Percentiles rank a stretch among this genome's conserved stretches.
These are phyloP conservation scores for Thermomucor indicae-seudaticae DNA, from an alignment of 371 early-diverging fungal species.

Conservation along the genomic window DNA sequence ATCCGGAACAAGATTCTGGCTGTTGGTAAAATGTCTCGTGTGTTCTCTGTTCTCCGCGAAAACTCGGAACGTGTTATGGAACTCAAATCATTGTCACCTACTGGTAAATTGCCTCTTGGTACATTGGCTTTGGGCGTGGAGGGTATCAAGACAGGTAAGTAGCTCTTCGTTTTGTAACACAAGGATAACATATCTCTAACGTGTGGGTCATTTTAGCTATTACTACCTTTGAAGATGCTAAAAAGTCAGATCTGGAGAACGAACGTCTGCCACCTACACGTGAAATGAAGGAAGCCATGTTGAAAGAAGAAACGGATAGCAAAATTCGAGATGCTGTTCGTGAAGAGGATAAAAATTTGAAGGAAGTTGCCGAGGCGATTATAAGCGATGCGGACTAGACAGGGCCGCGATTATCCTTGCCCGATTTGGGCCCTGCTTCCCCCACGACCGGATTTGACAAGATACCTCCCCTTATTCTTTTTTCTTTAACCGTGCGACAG, in stretches of 20 bases:
- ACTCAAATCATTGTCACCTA: conserved; percentile 82
- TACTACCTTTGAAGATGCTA: conserved; percentile 90
- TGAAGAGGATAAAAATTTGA: conserved; percentile 36
- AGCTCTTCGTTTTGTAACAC: neutral
- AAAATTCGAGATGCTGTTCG: conserved; percentile 40
- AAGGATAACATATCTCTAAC: neutral
- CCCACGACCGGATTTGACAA: neutral
- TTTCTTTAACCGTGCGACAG: conserved; percentile 1
- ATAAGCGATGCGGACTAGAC: conserved; percentile 34
- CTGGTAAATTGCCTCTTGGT: conserved; percentile 76
- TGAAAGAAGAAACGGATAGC: conserved; percentile 41
- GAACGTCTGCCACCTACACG: conserved; percentile 87
- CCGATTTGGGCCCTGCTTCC: neutral
- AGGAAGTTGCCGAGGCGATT: conserved; percentile 43
- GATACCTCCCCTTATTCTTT: conserved; percentile 1
- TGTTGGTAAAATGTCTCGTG: conserved; percentile 84
- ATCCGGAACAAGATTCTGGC: conserved; percentile 92
- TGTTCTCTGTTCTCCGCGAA: conserved; percentile 84
- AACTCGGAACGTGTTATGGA: conserved; percentile 90
- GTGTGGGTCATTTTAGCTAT: conserved; percentile 53
- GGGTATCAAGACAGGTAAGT: conserved; percentile 75
- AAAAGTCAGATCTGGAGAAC: conserved; percentile 82
- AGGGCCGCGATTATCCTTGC: neutral
- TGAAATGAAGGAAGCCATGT: conserved; percentile 43
- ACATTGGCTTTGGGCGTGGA: conserved; percentile 86